Conservation (phyloP, 805 yeast species). For the Yarrowia yakushimensis region DNA sequence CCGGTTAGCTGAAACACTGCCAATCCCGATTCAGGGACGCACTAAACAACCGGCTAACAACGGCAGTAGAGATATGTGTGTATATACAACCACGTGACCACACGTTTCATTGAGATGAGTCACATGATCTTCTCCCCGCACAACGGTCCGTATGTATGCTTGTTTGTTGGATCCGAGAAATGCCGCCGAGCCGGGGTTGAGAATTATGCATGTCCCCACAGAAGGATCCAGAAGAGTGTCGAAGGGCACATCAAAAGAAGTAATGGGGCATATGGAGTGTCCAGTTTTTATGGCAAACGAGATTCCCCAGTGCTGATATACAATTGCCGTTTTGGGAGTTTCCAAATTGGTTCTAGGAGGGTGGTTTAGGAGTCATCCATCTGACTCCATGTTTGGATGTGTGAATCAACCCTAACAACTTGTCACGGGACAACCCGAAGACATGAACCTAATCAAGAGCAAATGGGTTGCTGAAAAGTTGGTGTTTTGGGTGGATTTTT, state of each 20-base stretch:
- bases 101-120: background rate
- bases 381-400: background rate
- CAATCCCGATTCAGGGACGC: background rate
- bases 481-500: background rate
- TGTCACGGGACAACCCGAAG: constrained; percentile 13
- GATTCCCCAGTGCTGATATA: no score
- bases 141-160: background rate
- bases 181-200: background rate
- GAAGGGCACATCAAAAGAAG: no score
- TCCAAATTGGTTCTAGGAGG: no score
- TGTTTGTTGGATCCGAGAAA: background rate
- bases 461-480: background rate
- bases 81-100: background rate
- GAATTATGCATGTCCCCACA: background rate
- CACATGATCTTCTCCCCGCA: background rate
- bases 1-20: no score
- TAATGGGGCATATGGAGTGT: no score
- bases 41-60: background rate
- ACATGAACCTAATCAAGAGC: constrained; percentile 1
- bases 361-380: no score
- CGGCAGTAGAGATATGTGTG: no score
- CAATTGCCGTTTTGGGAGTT: no score
- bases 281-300: no score
- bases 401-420: background rate
- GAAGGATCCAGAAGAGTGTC: background rate